Conservation (phyloP, 176 grass and related monocot genomes). For the Olyra latifolia region DNA sequence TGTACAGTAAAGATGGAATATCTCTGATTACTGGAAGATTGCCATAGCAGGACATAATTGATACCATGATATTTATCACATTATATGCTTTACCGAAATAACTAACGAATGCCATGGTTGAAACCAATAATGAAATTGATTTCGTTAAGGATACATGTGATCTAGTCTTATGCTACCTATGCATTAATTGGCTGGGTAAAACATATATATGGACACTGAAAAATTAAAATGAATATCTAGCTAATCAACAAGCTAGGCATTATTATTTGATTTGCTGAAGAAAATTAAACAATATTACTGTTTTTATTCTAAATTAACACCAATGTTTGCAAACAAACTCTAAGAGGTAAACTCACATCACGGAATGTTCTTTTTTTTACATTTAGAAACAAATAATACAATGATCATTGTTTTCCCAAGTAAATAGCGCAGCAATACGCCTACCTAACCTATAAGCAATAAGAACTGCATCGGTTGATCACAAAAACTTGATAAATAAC, state of each 20-base stretch:
- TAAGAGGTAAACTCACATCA: background rate
- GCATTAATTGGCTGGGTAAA: background rate
- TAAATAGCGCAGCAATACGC: background rate
- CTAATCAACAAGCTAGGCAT: background rate
- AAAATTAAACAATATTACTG: background rate
- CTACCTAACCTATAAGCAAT: background rate
- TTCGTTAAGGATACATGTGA: background rate
- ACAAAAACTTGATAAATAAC: background rate
- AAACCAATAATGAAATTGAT: background rate
- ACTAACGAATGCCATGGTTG: background rate
- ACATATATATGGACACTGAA: background rate
- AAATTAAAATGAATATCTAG: background rate
- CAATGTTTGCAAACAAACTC: background rate
- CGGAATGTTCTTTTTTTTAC: background rate
- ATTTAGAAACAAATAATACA: background rate
- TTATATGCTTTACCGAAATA: background rate
- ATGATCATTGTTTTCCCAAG: background rate
- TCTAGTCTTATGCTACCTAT: background rate
- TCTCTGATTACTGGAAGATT: background rate
- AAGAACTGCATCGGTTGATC: background rate
- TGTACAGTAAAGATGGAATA: background rate
- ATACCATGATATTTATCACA: background rate
- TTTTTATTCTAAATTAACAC: background rate
- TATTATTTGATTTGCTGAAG: background rate
- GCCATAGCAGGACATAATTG: background rate